phyloP scores from a whole-genome alignment of 345 rosid genomes.

The Corchorus olitorius region DNA sequence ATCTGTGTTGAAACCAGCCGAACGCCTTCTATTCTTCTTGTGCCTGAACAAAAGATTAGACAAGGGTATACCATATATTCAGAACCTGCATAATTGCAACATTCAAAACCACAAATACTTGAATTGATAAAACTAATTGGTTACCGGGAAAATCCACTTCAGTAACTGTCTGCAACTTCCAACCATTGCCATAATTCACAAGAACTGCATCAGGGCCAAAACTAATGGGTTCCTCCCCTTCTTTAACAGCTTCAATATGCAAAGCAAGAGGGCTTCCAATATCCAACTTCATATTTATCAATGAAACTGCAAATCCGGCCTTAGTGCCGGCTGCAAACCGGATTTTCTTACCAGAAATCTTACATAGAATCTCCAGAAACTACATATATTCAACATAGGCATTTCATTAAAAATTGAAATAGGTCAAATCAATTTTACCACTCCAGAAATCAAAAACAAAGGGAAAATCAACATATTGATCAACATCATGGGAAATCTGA shows the following conservation, averaged over 20 bases:
- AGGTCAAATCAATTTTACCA: not conserved
- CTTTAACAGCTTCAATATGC: conserved; percentile 65
- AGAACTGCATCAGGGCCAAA: conserved; percentile 78
- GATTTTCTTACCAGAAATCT: conserved; percentile 45
- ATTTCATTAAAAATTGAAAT: not conserved
- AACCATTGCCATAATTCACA: conserved; percentile 61
- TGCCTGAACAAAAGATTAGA: conserved; percentile 32
- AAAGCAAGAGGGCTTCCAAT: conserved; percentile 39
- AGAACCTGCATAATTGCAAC: conserved; percentile 4
- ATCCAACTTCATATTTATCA: conserved; percentile 67
- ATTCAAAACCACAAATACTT: not conserved
- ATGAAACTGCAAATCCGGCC: conserved; percentile 76
- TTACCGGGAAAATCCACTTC: conserved; percentile 47
- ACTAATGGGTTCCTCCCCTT: conserved; percentile 69
- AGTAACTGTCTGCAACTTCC: conserved; percentile 65
- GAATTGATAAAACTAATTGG: not conserved
- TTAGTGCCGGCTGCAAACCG: conserved; percentile 74
- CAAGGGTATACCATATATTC: not conserved
- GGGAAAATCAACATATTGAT: not conserved
- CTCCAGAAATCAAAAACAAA: not conserved
- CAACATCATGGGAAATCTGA: not conserved
- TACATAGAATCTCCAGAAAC: conserved; percentile 77
- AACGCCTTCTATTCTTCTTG: conserved; percentile 23
- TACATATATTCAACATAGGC: conserved; percentile 20
- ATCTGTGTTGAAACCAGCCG: conserved; percentile 12